Base-by-base conservation (phyloP, 768 basidiomycete species). In the Boletellus ananas region DNA sequence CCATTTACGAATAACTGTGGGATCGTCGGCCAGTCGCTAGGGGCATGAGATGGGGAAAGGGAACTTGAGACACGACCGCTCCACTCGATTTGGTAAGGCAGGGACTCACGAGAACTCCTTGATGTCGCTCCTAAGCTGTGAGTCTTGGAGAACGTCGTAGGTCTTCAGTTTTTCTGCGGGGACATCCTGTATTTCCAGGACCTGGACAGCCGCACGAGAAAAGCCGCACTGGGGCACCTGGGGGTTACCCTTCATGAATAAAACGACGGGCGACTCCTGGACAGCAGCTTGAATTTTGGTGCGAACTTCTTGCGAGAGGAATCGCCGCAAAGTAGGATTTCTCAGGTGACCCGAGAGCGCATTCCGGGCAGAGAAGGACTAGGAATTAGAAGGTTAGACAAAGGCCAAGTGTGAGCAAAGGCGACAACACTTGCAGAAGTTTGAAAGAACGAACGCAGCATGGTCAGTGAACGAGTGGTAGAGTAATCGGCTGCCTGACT, bases 231-330 rank as follows among this genome's bases (percentile, higher is more conserved):
- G 84, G 2, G 95, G 95, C 6, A 75, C 65, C 20, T 83, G 77
- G 0, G 90, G 92, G 14, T 87, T 92, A 10, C 96, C 96, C 66
- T 99, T 99, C 95, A 99, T 98, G 74, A 99, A 98, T 5, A 98
- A 74, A 1, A 99, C 96, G 6, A 98, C 79, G 0, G 94, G 94
- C 38, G 79, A 81, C 1, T 78, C 72, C 8, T 77, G 70, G 23
- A 98, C 79, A 3, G 94, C 93, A 58, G 81, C 68, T 64, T 87
- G 79, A n/a, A 91, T 81, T 59, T 78, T 71, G 11, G 74, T 58
- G 18, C 85, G 79, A 5, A 79, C 73, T 51, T 89, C 80, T 29
- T 82, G 75, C 4, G 83, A 80, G 41, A 91, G 74, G 56, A 75
- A 78, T 23, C 88, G 78, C 4, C 60, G 52, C 37, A 58, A 58